phyloP scores from a whole-genome alignment of 495 filamentous ascomycete species.

The Xylaria castorea region DNA sequence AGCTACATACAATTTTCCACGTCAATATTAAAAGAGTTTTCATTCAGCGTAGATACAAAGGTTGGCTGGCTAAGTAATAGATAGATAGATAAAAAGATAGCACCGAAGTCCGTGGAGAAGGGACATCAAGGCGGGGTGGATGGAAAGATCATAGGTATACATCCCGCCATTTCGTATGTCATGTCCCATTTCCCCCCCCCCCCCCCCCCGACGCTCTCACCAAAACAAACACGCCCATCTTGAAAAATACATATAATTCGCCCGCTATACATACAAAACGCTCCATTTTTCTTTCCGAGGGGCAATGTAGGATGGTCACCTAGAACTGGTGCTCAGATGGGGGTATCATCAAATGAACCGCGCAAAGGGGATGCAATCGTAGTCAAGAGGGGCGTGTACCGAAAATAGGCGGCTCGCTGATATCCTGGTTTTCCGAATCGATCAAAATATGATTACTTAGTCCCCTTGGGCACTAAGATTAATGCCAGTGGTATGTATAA shows the following conservation, averaged over 20 bases:
- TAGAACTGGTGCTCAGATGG: conserved; percentile 1
- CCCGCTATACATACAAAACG: background rate
- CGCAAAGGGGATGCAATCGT: background rate
- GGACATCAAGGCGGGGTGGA: background rate
- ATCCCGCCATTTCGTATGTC: background rate
- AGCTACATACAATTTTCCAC: background rate
- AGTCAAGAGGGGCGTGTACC: background rate
- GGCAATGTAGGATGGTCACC: background rate
- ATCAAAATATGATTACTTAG: background rate
- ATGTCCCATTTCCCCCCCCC: no score
- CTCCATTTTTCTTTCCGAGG: background rate
- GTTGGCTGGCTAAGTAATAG: background rate
- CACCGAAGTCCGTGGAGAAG: background rate
- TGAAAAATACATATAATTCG: background rate
- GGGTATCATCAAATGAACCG: conserved; percentile 17
- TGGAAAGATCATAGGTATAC: background rate
- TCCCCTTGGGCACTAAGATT: background rate
- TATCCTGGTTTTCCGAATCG: background rate
- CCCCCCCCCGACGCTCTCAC: background rate
- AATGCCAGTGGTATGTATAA: conserved; percentile 7
- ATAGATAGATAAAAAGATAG: background rate
- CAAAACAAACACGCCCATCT: background rate
- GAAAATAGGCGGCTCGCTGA: background rate
- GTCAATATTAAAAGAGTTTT: background rate
- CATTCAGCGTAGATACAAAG: background rate